Conservation (phyloP, 306 rosid species). For the Elaeagnus macrophylla region DNA sequence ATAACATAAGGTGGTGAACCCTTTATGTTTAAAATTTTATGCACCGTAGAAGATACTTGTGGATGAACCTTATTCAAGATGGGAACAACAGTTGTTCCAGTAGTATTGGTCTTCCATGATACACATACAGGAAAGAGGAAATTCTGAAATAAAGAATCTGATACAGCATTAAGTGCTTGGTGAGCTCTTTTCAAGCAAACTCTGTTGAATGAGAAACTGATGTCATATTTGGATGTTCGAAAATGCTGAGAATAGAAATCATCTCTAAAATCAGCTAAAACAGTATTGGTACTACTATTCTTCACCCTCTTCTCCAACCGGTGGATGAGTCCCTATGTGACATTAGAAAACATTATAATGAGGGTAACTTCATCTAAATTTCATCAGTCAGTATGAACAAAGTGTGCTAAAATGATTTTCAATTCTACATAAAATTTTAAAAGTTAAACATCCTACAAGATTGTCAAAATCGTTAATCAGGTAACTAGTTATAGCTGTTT, state of each 20-base stretch:
- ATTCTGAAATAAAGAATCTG: slow-evolving; percentile 12
- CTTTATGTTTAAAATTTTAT: slow-evolving; percentile 3
- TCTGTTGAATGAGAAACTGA: slow-evolving; percentile 33
- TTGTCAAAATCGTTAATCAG: no score
- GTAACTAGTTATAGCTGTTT: no score
- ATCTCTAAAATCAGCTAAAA: slow-evolving; percentile 23
- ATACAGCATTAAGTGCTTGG: slow-evolving; percentile 19
- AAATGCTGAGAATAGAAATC: slow-evolving; percentile 13
- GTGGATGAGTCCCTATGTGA: slow-evolving; percentile 16
- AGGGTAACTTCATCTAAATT: neutral
- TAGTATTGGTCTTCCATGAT: neutral
- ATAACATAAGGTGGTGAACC: slow-evolving; percentile 26
- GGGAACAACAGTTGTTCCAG: neutral
- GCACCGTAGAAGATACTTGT: slow-evolving; percentile 5
- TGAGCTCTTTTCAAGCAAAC: slow-evolving; percentile 31
- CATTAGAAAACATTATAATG: neutral
- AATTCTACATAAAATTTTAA: neutral
- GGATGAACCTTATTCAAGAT: neutral
- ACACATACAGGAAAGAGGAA: slow-evolving; percentile 18
- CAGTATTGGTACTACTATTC: no score
- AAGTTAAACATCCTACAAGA: no score
- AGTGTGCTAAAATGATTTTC: neutral
- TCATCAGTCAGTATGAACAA: neutral
- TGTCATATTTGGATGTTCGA: slow-evolving; percentile 13
- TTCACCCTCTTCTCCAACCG: slow-evolving; percentile 3